These are phyloP conservation scores for Anthoceros angustus DNA, from an alignment of 225 moss, liverwort and hornwort species.

Conservation along the genomic window DNA sequence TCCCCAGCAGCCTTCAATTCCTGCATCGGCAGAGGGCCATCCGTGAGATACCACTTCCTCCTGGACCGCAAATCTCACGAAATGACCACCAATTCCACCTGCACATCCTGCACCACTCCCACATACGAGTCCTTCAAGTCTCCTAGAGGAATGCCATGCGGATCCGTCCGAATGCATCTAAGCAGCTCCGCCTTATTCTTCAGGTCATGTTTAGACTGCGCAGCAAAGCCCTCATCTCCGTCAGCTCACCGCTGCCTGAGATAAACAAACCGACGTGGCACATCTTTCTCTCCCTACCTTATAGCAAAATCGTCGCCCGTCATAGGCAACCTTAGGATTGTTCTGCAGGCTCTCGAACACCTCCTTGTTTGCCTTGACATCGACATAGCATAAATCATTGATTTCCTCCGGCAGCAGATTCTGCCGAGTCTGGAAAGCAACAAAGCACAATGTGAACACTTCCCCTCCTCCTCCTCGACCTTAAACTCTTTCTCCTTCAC, in stretches of 20 bases:
- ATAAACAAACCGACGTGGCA: not conserved
- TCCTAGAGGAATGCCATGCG: constrained; percentile 84
- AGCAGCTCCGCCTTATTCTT: constrained; percentile 69
- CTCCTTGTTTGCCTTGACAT: constrained; percentile 32
- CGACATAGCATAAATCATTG: constrained; percentile 41
- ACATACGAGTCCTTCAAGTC: constrained; percentile 87
- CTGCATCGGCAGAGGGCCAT: constrained; percentile 18
- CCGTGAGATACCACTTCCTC: not conserved
- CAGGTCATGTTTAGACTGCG: constrained; percentile 88
- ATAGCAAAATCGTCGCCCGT: constrained; percentile 73
- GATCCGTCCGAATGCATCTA: constrained; percentile 56
- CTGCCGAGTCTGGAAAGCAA: constrained; percentile 61
- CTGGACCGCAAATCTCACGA: not conserved
- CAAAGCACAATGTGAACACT: not conserved
- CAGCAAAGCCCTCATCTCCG: constrained; percentile 4
- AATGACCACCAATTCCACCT: constrained; percentile 25
- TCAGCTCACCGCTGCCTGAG: too few species aligned
- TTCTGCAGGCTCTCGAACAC: constrained; percentile 79
- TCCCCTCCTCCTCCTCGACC: not conserved
- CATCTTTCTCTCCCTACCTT: constrained; percentile 28
- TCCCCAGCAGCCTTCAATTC: constrained; percentile 61
- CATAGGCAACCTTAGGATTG: constrained; percentile 82
- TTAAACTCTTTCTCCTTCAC: not conserved
- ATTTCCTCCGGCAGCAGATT: constrained; percentile 71
- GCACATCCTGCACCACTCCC: constrained; percentile 56